Evolutionary conservation across 2,329 filamentous ascomycete species (phyloP).

Genomic region (Berkeleyomyces rouxiae): DNA sequence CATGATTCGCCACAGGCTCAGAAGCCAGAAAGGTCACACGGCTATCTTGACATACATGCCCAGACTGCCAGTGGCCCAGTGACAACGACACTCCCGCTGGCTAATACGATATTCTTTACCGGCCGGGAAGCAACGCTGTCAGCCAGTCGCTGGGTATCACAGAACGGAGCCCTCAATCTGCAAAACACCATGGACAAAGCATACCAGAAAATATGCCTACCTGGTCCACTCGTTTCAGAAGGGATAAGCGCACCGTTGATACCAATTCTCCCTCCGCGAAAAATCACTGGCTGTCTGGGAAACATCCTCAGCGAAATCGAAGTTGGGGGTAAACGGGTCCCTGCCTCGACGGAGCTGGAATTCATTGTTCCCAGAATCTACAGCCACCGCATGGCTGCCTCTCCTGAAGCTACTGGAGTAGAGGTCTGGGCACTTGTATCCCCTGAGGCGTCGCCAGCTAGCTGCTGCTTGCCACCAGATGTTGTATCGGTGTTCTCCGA

Average conservation of each 20-base stretch:
- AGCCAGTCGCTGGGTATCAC: slow-evolving; percentile 19
- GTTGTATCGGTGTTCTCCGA: slow-evolving; percentile 14
- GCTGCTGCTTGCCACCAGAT: slow-evolving; percentile 32
- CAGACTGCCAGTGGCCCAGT: slow-evolving; percentile 13
- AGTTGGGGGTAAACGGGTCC: slow-evolving; percentile 28
- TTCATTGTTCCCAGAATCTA: slow-evolving; percentile 42
- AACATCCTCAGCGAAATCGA: slow-evolving; percentile 59
- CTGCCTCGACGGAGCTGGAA: slow-evolving; percentile 60
- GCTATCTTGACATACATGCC: slow-evolving; percentile 7
- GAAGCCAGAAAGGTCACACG: slow-evolving; percentile 5
- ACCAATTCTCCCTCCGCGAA: slow-evolving; percentile 45
- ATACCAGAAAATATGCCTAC: slow-evolving; percentile 23
- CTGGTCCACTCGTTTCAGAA: background rate
- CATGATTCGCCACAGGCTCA: background rate
- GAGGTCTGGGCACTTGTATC: slow-evolving; percentile 53
- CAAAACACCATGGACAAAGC: slow-evolving; percentile 22
- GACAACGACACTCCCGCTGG: slow-evolving; percentile 44
- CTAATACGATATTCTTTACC: slow-evolving; percentile 65
- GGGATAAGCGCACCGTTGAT: slow-evolving; percentile 31
- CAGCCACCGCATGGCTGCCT: slow-evolving; percentile 21
- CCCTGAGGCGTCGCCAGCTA: background rate
- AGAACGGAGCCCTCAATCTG: slow-evolving; percentile 15
- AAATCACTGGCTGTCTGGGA: slow-evolving; percentile 50
- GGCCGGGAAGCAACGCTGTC: slow-evolving; percentile 43
- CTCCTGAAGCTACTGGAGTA: slow-evolving; percentile 30